These are phyloP conservation scores for Turnera subulata DNA, from an alignment of 345 rosid genomes.

Conservation along the genomic window DNA sequence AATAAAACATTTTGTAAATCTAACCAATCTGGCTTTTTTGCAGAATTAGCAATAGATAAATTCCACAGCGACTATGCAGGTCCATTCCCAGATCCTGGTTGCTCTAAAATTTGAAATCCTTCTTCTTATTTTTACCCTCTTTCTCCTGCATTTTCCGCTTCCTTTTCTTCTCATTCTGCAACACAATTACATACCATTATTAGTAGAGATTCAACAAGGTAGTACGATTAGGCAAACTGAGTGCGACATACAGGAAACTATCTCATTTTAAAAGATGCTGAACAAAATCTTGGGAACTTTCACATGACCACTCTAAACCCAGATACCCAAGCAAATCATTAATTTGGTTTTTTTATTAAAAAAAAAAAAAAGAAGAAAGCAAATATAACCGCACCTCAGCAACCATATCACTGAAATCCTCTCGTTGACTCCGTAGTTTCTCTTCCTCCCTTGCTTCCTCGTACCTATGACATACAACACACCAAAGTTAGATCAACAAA, in stretches of 20 bases:
- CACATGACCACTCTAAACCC: not conserved
- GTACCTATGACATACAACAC: slow-evolving; percentile 53
- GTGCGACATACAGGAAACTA: too few species aligned
- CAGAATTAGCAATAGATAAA: too few species aligned
- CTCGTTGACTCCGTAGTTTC: slow-evolving; percentile 84
- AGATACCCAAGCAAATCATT: not conserved
- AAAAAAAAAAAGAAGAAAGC: not conserved
- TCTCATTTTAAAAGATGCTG: not conserved
- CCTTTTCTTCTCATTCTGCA: slow-evolving; percentile 92
- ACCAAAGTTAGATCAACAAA: slow-evolving; percentile 2
- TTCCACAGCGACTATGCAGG: too few species aligned
- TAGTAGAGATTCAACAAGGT: too few species aligned
- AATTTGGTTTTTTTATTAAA: not conserved
- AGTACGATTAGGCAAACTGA: too few species aligned
- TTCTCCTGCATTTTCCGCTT: slow-evolving; percentile 90
- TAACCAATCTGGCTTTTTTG: too few species aligned
- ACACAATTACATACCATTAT: slow-evolving; percentile 3
- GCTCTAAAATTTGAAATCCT: slow-evolving; percentile 83
- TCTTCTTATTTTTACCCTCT: slow-evolving; percentile 91
- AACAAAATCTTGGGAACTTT: not conserved
- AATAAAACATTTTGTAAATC: too few species aligned
- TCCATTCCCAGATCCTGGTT: too few species aligned
- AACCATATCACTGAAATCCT: slow-evolving; percentile 98
- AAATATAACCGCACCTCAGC: slow-evolving; percentile 59
- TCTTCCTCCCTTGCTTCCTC: slow-evolving; percentile 99